Evolutionary conservation across 495 filamentous ascomycete genomes (phyloP).

Genomic region (Hypoxylon subgilvum): DNA sequence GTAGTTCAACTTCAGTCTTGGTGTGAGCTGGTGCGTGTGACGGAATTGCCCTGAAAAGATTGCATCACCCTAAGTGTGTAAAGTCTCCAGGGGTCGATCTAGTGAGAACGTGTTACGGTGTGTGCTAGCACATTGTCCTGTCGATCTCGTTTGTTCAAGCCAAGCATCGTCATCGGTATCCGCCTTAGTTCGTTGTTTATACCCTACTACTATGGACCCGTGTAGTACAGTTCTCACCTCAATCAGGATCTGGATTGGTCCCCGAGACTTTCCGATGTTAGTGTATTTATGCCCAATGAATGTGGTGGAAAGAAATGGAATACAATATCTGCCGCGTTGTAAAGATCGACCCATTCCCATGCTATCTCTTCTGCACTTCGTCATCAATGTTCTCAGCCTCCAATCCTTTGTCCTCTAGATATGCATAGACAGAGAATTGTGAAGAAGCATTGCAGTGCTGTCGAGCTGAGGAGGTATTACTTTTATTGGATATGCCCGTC

Average conservation of each 20-base stretch:
- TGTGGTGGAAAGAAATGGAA: conserved; percentile 47
- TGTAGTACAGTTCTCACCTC: conserved; percentile 19
- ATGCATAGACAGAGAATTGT: conserved; percentile 8
- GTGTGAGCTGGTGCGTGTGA: conserved; percentile 22
- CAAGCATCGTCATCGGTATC: not conserved
- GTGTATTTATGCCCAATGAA: conserved; percentile 9
- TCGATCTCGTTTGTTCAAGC: not conserved
- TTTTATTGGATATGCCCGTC: conserved; percentile 13
- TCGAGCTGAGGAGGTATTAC: conserved; percentile 21
- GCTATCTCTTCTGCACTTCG: conserved; percentile 14
- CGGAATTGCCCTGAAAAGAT: conserved; percentile 37
- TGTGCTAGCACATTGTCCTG: not conserved
- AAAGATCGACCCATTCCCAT: conserved; percentile 39
- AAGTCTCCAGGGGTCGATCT: conserved; percentile 26
- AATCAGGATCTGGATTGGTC: conserved; percentile 38
- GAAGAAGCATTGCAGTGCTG: conserved; percentile 14
- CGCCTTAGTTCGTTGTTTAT: no score
- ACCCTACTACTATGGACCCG: no score
- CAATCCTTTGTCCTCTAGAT: conserved; percentile 11
- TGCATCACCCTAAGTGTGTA: conserved; percentile 24
- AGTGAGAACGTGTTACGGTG: conserved; percentile 3
- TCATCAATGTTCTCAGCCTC: conserved; percentile 20
- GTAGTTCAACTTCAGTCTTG: conserved; percentile 31
- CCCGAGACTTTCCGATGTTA: conserved; percentile 47
- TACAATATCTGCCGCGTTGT: conserved; percentile 41